Conservation (phyloP, 306 rosid genomes). For the Cucurbita ficifolia region DNA sequence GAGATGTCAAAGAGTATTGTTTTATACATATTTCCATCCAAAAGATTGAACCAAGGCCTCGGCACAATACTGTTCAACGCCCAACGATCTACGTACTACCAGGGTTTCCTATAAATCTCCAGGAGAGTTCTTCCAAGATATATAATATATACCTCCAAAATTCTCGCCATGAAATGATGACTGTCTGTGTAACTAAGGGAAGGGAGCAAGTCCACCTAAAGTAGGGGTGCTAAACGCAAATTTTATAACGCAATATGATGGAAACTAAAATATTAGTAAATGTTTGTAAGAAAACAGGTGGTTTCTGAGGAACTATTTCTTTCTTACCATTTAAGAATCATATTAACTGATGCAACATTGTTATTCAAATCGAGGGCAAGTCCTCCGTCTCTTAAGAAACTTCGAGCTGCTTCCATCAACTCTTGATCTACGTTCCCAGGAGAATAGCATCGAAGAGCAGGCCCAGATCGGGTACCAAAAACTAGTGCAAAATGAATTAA, state of each 20-base stretch:
- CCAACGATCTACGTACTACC: not conserved
- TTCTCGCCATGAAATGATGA: not conserved
- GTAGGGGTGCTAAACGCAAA: not conserved
- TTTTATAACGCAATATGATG: not conserved
- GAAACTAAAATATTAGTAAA: not conserved
- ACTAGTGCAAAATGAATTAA: slow-evolving; percentile 73
- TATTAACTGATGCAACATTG: slow-evolving; percentile 36
- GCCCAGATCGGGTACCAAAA: slow-evolving; percentile 68
- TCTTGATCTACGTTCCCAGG: slow-evolving; percentile 63
- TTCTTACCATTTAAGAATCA: slow-evolving; percentile 77
- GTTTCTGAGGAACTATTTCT: not conserved
- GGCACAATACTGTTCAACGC: not conserved
- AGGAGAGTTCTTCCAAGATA: not conserved
- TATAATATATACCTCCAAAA: not conserved
- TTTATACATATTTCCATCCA: not conserved
- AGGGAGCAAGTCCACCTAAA: not conserved
- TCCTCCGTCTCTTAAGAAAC: slow-evolving; percentile 60
- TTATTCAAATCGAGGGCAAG: slow-evolving; percentile 33
- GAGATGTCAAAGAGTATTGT: not conserved
- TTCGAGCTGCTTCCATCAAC: slow-evolving; percentile 52
- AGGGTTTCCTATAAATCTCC: not conserved
- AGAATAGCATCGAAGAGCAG: slow-evolving; percentile 65
- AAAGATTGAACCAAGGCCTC: not conserved
- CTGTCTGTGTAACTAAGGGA: not conserved
- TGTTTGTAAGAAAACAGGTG: not conserved